Conservation (phyloP, 129 eudicot species). For the Smallanthus sonchifolius region DNA sequence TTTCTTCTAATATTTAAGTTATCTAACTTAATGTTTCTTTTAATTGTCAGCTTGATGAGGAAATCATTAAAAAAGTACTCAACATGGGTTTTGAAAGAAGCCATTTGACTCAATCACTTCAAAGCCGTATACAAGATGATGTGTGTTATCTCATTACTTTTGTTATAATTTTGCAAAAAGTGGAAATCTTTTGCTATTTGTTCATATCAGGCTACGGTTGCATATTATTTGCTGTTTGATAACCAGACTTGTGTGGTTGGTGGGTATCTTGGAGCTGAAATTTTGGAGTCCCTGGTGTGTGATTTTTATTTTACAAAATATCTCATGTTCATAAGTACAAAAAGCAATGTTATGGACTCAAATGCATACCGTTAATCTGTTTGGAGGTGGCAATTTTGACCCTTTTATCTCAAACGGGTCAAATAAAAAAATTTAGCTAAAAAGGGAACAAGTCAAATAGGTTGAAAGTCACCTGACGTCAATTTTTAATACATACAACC, state of each 20-base stretch:
- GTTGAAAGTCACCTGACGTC: no score
- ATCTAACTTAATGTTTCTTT: slow-evolving; percentile 17
- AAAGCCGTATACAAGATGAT: slow-evolving; percentile 65
- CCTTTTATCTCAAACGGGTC: background rate
- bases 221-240: slow-evolving; percentile 67
- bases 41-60: slow-evolving; percentile 69
- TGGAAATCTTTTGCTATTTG: background rate
- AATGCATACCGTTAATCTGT: background rate
- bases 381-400: background rate
- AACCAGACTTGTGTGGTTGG: slow-evolving; percentile 59
- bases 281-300: slow-evolving; percentile 60
- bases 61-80: slow-evolving; percentile 49
- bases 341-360: background rate
- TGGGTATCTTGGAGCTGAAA: slow-evolving; percentile 76
- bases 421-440: background rate
- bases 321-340: background rate
- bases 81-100: slow-evolving; percentile 63
- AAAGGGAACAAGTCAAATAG: background rate
- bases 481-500: no score
- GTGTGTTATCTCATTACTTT: slow-evolving; percentile 22
- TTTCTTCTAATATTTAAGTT: background rate
- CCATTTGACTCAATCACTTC: slow-evolving; percentile 61
- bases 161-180: slow-evolving; percentile 13
- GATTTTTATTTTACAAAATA: background rate
- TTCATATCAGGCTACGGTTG: slow-evolving; percentile 67